Conservation (phyloP, 805 yeast genomes). For the Pichia phayaonensis region DNA sequence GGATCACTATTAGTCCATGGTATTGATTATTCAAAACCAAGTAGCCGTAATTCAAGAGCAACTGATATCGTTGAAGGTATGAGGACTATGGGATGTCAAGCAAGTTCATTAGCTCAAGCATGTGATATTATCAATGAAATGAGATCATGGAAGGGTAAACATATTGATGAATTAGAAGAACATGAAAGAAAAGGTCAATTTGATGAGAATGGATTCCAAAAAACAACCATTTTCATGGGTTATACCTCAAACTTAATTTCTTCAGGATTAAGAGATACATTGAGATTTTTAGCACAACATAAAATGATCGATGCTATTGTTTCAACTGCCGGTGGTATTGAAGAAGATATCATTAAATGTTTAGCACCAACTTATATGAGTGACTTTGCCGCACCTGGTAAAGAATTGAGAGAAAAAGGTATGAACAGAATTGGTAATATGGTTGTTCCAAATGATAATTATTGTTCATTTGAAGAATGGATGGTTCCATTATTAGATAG, state of each 20-base stretch:
- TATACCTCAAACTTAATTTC: slow-evolving; percentile 94
- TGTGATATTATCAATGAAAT: slow-evolving; percentile 89
- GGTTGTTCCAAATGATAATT: slow-evolving; percentile 95
- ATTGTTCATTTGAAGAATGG: slow-evolving; percentile 98
- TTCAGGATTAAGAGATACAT: slow-evolving; percentile 87
- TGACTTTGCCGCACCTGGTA: slow-evolving; percentile 78
- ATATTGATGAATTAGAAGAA: slow-evolving; percentile 58
- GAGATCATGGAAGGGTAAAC: slow-evolving; percentile 90
- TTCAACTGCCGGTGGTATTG: slow-evolving; percentile 97
- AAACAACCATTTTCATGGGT: slow-evolving; percentile 89
- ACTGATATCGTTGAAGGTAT: slow-evolving; percentile 70
- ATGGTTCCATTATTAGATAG: slow-evolving; percentile 87
- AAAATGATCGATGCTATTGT: slow-evolving; percentile 93
- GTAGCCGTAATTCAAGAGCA: slow-evolving; percentile 72
- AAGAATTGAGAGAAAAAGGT: slow-evolving; percentile 82
- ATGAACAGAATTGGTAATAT: slow-evolving; percentile 97
- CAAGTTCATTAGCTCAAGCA: slow-evolving; percentile 74
- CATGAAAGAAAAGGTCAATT: slow-evolving; percentile 68
- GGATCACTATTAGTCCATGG: slow-evolving; percentile 76
- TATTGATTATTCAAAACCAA: slow-evolving; percentile 77
- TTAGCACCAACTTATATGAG: slow-evolving; percentile 95
- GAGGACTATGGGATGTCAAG: slow-evolving; percentile 97
- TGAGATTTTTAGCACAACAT: slow-evolving; percentile 84
- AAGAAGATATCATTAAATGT: slow-evolving; percentile 94
- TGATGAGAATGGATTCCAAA: slow-evolving; percentile 71